A percentile compares a stretch with the other conserved stretches of the same genome.
Conservation (phyloP, 2,329 filamentous ascomycete genomes). For the Xylaria hypoxylon region DNA sequence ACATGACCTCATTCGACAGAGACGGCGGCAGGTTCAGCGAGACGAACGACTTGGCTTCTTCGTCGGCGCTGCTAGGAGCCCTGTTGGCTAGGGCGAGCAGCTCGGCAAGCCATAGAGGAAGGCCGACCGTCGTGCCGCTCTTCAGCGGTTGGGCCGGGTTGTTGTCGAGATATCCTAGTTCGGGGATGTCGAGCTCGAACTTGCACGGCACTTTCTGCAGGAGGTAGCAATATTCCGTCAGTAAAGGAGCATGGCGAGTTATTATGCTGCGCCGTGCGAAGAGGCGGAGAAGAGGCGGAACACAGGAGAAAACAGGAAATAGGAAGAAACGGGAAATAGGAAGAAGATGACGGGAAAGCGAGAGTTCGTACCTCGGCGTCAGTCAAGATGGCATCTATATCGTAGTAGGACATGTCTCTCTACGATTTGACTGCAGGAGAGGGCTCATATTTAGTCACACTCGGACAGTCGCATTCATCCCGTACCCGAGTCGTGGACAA, state of each 20-base stretch:
- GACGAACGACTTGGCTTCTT: constrained; percentile 69
- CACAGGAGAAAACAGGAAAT: not conserved
- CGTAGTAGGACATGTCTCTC: constrained; percentile 79
- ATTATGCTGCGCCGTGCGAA: not conserved
- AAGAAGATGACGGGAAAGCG: too few species aligned
- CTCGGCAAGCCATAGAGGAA: constrained; percentile 94
- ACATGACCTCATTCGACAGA: constrained; percentile 82
- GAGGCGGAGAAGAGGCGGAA: not conserved
- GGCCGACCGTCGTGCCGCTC: constrained; percentile 79
- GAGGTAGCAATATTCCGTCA: constrained; percentile 29
- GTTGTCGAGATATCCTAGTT: constrained; percentile 89
- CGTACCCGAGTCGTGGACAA: not conserved
- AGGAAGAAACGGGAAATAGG: not conserved
- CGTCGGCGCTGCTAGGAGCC: constrained; percentile 51
- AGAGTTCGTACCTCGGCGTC: constrained; percentile 75
- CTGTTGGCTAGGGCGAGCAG: constrained; percentile 81
- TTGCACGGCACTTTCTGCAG: constrained; percentile 91
- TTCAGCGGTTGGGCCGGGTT: constrained; percentile 79
- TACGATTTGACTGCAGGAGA: constrained; percentile 1
- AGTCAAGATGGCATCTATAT: constrained; percentile 85
- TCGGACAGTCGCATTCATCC: constrained; percentile 7
- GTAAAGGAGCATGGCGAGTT: not conserved
- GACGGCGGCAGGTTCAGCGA: constrained; percentile 84
- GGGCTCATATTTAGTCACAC: constrained; percentile 17
- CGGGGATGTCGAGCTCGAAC: constrained; percentile 89